Base-by-base conservation (phyloP, 2,329 filamentous ascomycete genomes). In the Xylaria sp. region DNA sequence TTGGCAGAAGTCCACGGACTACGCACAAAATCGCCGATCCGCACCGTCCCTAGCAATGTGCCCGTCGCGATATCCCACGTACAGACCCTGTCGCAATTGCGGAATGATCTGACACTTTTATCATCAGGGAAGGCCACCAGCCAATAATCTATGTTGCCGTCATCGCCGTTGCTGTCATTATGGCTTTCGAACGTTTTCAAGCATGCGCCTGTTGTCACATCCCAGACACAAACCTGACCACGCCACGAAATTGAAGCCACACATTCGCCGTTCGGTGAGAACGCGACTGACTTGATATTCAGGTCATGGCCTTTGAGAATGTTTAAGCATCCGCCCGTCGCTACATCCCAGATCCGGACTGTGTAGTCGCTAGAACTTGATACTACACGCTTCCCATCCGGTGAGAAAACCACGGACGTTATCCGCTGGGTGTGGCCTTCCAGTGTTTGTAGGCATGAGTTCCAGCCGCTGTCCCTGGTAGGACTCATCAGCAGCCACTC, bases 401-500 rank as follows among this genome's bases (percentile, higher is more conserved):
- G 21, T 1, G 57, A 41, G 21, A 60, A 60, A 8, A 29, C 21
- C 9, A 60, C 10, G 1, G 25, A 37, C 2, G 1, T n/a, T 3
- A 54, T 35, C 6, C 4, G 0, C 1, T 9, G 25, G 27, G n/a
- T n/a, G n/a, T 49, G 43, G 13, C 44, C 51, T 38, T 51, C 37
- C 6, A 60, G 51, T 5, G 38, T 48, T 7, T 60, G 49, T 8
- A 58, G 10, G 6, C 21, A 41, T 15, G 47, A 0, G 17, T 27
- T 27, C 63, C 63, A 65, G 8, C 21, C 3, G 7, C 15, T 47
- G 4, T 54, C 48, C 9, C 25, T 21, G 4, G 31, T 44, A 0
- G 54, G 57, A 21, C 33, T 55, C 27, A 58, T 27, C 13, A 19
- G 9, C 37, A 70, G 23, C 65, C 60, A 68, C 1, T 59, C 21